Percentiles rank a stretch among this genome's conserved stretches.
Evolutionary conservation across 2,329 filamentous ascomycete species (phyloP).

Genomic region (Intubia oerlemansii): DNA sequence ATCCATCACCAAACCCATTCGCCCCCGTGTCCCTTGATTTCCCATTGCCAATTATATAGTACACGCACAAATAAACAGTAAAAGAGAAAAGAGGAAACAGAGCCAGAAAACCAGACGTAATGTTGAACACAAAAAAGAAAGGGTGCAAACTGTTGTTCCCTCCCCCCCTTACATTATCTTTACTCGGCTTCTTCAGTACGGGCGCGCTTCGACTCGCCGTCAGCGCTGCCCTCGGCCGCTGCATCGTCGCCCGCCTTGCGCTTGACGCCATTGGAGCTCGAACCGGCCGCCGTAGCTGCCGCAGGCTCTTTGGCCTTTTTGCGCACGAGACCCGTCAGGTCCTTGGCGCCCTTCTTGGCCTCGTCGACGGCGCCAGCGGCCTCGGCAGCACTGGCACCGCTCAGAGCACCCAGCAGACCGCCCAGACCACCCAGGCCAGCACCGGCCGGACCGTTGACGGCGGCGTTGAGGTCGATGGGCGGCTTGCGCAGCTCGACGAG

Average conservation of each 20-base stretch:
- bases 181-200: too few species aligned
- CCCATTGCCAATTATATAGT: too few species aligned
- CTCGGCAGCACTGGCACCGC: constrained; percentile 23
- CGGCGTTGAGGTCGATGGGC: constrained; percentile 33
- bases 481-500: constrained; percentile 48
- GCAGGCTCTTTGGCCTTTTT: constrained; percentile 30
- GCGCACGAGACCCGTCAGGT: constrained; percentile 52
- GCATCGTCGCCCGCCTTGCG: constrained; percentile 18
- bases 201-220: too few species aligned
- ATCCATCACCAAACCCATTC: too few species aligned
- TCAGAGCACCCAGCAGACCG: constrained; percentile 36
- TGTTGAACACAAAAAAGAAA: too few species aligned
- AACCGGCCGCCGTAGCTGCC: constrained; percentile 10
- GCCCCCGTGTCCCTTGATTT: too few species aligned
- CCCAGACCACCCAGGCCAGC: constrained; percentile 20
- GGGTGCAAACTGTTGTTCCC: too few species aligned
- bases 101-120: too few species aligned
- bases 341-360: constrained; percentile 51
- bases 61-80: too few species aligned
- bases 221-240: too few species aligned
- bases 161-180: too few species aligned
- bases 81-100: too few species aligned
- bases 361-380: constrained; percentile 31
- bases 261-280: constrained; percentile 18
- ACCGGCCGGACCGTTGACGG: constrained; percentile 27